A percentile compares a stretch with the other conserved stretches of the same genome.
These are phyloP conservation scores for Colletotrichum phormii DNA, from an alignment of 2,329 filamentous ascomycete species.

Conservation along the genomic window DNA sequence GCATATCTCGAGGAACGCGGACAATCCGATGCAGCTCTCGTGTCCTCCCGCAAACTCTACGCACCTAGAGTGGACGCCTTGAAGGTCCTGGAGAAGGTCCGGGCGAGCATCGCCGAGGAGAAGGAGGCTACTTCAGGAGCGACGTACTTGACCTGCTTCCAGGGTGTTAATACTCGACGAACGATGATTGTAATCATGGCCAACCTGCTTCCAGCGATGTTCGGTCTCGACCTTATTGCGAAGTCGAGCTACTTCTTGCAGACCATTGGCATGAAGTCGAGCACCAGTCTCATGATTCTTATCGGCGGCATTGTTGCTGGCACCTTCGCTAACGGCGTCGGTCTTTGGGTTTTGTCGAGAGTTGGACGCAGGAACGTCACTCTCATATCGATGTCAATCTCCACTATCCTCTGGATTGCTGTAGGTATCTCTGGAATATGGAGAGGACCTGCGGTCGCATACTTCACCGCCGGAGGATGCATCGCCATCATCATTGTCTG, in stretches of 20 bases:
- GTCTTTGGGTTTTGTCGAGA: constrained; percentile 55
- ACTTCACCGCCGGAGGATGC: constrained; percentile 51
- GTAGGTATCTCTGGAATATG: constrained; percentile 60
- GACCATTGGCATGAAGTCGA: constrained; percentile 46
- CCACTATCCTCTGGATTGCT: constrained; percentile 52
- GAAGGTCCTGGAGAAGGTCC: constrained; percentile 36
- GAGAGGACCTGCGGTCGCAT: constrained; percentile 49
- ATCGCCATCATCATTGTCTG: constrained; percentile 56
- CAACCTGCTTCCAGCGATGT: constrained; percentile 54
- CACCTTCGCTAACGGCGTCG: constrained; percentile 54
- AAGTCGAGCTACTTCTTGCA: constrained; percentile 54
- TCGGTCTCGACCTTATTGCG: constrained; percentile 56
- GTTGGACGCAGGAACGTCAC: constrained; percentile 53
- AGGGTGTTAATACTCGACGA: constrained; percentile 52
- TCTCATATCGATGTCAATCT: constrained; percentile 45
- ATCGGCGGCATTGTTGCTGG: constrained; percentile 57
- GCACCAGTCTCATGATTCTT: constrained; percentile 52
- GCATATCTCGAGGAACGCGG: constrained; percentile 39
- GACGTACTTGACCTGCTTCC: constrained; percentile 58
- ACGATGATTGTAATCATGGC: constrained; percentile 55
- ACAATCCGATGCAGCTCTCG: constrained; percentile 35
- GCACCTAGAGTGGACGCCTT: constrained; percentile 38
- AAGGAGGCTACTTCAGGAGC: constrained; percentile 43
- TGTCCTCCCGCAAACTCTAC: constrained; percentile 38
- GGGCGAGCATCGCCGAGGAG: constrained; percentile 55